Conservation (phyloP, 108 stramenopile genomes). For the Bacterosira constricta region DNA sequence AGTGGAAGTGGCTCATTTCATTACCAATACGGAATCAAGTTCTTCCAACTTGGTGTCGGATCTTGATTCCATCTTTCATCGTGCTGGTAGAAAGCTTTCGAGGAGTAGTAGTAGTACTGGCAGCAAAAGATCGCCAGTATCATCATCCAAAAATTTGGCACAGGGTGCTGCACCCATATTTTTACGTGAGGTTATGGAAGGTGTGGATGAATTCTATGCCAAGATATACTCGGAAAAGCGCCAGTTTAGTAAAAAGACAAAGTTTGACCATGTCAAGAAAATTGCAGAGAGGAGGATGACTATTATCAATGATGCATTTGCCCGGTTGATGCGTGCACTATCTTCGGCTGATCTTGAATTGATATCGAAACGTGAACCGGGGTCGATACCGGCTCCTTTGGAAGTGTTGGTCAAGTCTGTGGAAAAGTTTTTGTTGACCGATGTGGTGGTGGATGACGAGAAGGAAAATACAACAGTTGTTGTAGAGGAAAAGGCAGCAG, state of each 20-base stretch:
- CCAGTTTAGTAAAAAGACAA: constrained; percentile 36
- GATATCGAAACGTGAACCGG: neutral
- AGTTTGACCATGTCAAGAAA: constrained; percentile 20
- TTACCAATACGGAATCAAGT: constrained; percentile 35
- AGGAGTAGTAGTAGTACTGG: neutral
- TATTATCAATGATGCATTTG: constrained; percentile 33
- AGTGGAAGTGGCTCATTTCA: constrained; percentile 15
- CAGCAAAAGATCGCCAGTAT: neutral
- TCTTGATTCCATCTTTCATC: constrained; percentile 24
- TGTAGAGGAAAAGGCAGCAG: too few relatives aligned
- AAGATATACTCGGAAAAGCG: constrained; percentile 33
- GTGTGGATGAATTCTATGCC: constrained; percentile 42
- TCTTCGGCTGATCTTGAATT: constrained; percentile 1
- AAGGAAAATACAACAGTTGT: neutral
- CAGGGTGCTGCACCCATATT: constrained; percentile 9
- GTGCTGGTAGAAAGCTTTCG: too few relatives aligned
- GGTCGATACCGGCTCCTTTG: constrained; percentile 22
- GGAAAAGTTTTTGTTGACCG: constrained; percentile 37
- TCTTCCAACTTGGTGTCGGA: constrained; percentile 12
- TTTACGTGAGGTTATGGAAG: constrained; percentile 11
- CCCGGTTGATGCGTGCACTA: constrained; percentile 11
- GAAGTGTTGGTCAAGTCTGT: constrained; percentile 13
- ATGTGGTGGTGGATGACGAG: constrained; percentile 20
- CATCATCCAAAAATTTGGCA: too few relatives aligned
- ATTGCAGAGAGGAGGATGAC: constrained; percentile 27